phyloP scores from a whole-genome alignment of 176 grass and related monocot genomes.

The Carex pumila region DNA sequence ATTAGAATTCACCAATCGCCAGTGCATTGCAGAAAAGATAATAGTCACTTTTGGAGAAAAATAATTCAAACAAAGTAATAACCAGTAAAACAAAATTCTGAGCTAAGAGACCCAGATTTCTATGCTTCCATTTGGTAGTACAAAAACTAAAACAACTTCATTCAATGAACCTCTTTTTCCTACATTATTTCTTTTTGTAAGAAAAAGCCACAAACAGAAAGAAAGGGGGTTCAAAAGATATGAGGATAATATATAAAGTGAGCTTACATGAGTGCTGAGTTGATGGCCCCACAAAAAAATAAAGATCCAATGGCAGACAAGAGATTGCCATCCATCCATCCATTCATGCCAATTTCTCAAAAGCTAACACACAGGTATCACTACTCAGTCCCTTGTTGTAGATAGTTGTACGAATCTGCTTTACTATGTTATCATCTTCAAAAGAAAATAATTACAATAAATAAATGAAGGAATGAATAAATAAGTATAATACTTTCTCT shows the following conservation, averaged over 20 bases:
- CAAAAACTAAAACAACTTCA: background rate
- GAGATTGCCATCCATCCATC: slow-evolving; percentile 1
- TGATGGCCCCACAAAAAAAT: background rate
- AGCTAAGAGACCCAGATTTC: background rate
- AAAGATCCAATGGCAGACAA: background rate
- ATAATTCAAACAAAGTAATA: background rate
- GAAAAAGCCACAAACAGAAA: background rate
- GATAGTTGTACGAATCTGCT: background rate
- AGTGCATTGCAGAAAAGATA: background rate
- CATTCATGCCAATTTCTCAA: background rate
- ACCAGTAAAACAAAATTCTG: background rate
- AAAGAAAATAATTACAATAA: background rate
- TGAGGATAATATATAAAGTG: slow-evolving; percentile 4
- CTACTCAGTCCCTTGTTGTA: background rate
- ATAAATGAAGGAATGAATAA: background rate
- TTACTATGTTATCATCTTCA: background rate
- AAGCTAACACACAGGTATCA: slow-evolving; percentile 6
- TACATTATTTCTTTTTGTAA: background rate
- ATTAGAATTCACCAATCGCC: background rate
- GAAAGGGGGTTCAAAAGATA: background rate
- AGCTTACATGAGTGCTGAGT: slow-evolving; percentile 3
- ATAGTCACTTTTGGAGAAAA: background rate
- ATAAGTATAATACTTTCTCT: background rate
- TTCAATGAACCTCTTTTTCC: background rate
- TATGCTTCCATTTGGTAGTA: background rate